These are phyloP conservation scores for Nannochloropsis oceanica DNA, from an alignment of 108 stramenopile species.

Conservation along the genomic window DNA sequence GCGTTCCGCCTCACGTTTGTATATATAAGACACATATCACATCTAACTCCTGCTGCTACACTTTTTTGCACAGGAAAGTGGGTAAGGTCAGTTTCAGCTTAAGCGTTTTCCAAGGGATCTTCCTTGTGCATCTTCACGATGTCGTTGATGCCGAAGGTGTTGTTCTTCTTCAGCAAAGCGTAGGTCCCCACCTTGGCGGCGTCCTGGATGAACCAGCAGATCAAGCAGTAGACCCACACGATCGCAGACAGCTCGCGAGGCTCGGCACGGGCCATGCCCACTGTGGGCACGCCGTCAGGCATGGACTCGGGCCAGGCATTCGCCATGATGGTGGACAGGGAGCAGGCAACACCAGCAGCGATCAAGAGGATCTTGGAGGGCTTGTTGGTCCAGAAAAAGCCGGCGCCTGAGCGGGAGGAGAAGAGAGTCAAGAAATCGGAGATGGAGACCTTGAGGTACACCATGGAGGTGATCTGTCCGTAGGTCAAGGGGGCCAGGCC, in stretches of 20 bases:
- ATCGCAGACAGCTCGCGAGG: neutral
- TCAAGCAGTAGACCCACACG: slow-evolving; percentile 11
- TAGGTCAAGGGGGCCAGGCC: neutral
- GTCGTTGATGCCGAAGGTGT: slow-evolving; percentile 14
- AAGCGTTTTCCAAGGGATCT: neutral
- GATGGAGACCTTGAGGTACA: slow-evolving; percentile 26
- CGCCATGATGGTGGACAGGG: slow-evolving; percentile 13
- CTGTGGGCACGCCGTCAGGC: neutral
- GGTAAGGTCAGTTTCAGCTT: neutral
- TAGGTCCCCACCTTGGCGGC: neutral
- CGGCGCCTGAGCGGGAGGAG: slow-evolving; percentile 7
- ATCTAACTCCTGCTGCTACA: neutral
- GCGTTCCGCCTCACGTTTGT: neutral
- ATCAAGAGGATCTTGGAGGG: neutral
- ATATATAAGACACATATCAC: neutral
- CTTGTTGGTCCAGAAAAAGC: slow-evolving; percentile 9
- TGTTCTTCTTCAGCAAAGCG: neutral
- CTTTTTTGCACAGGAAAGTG: too few relatives aligned
- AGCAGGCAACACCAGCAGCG: slow-evolving; percentile 5
- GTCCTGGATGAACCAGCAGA: slow-evolving; percentile 15
- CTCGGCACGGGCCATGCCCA: neutral
- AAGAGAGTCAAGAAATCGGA: slow-evolving; percentile 25
- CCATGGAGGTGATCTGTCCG: slow-evolving; percentile 4
- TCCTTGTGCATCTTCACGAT: neutral
- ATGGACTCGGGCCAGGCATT: slow-evolving; percentile 1